phyloP scores from a whole-genome alignment of 1,284 basidiomycete species.

The Leccinum angustisporum region DNA sequence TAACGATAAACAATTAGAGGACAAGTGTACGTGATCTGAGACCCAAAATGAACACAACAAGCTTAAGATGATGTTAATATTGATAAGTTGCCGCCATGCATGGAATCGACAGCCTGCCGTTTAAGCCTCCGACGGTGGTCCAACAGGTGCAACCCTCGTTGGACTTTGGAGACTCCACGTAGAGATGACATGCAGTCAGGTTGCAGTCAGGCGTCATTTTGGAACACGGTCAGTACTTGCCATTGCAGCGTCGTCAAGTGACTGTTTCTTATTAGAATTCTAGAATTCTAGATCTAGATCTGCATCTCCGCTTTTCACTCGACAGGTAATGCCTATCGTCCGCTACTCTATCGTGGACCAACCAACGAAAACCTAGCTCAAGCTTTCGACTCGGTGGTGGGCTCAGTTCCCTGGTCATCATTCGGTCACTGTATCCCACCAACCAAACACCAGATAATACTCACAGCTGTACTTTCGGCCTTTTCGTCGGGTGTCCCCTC shows the following conservation, averaged over 20 bases:
- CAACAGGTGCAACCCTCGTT: too few species aligned
- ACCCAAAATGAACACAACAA: neutral
- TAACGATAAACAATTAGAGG: neutral
- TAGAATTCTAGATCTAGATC: neutral
- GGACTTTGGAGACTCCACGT: too few species aligned
- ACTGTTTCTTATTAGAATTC: neutral
- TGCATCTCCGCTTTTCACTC: neutral
- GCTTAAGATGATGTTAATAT: too few species aligned
- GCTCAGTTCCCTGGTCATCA: slow-evolving; percentile 1
- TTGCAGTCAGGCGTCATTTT: neutral
- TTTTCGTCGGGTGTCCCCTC: slow-evolving; percentile 9
- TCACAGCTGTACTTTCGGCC: slow-evolving; percentile 13
- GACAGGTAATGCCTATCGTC: neutral
- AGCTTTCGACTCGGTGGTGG: slow-evolving; percentile 5
- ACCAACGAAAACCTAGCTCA: slow-evolving; percentile 6
- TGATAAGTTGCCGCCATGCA: too few species aligned
- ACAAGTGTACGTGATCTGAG: neutral
- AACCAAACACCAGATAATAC: slow-evolving; percentile 3
- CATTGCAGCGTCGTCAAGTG: neutral
- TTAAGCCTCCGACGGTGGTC: neutral
- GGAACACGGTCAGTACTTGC: neutral
- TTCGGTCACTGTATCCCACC: slow-evolving; percentile 9
- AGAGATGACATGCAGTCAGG: too few species aligned
- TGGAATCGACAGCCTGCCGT: neutral
- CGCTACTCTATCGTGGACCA: slow-evolving; percentile 4